Evolutionary conservation across 1,284 basidiomycete genomes (phyloP).

Genomic region (Trichosporon sp.): DNA sequence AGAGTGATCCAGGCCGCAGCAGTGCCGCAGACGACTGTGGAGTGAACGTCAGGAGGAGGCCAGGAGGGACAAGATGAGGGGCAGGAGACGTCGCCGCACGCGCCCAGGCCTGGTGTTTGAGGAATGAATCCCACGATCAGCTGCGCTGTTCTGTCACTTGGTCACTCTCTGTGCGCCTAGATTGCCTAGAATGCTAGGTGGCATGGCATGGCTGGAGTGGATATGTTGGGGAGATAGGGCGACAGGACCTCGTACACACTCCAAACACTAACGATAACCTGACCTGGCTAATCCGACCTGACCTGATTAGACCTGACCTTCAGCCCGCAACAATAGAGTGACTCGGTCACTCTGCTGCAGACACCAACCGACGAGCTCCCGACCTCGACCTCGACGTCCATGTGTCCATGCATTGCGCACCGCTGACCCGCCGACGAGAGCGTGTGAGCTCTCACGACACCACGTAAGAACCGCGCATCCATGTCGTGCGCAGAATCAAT

Average conservation of each 20-base stretch:
- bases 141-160: too few species aligned
- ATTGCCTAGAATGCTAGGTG: too few species aligned
- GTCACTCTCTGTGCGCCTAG: too few species aligned
- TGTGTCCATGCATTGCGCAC: too few species aligned
- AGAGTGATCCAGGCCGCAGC: neutral
- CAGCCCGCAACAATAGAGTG: too few species aligned
- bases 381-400: neutral
- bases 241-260: neutral
- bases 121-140: neutral
- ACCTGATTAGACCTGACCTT: too few species aligned
- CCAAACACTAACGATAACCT: neutral
- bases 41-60: too few species aligned
- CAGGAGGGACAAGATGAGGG: too few species aligned
- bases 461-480: neutral
- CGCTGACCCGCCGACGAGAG: too few species aligned
- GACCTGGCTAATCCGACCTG: neutral
- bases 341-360: neutral
- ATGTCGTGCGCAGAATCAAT: neutral
- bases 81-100: too few species aligned
- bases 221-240: neutral
- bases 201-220: neutral
- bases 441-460: neutral
- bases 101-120: neutral
- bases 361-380: neutral
- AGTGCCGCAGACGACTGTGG: too few species aligned